Conservation (phyloP, 116 monocot genomes). For the Phalaenopsis hybrid region DNA sequence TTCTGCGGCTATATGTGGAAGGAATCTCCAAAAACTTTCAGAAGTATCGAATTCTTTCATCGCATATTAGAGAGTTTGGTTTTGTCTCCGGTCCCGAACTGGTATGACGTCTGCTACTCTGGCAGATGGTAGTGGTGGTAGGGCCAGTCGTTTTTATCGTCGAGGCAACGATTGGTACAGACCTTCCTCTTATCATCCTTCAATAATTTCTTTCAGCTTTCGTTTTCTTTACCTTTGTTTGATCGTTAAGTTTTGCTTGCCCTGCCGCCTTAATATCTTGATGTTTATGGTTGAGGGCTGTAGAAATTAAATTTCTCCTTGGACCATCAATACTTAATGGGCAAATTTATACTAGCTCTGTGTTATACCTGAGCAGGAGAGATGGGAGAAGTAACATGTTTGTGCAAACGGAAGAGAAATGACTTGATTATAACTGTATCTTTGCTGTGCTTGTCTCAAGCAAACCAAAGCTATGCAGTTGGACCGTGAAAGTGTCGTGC, state of each 20-base stretch:
- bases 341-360: neutral
- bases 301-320: neutral
- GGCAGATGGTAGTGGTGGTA: neutral
- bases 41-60: neutral
- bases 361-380: neutral
- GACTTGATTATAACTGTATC: neutral
- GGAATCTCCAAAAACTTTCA: neutral
- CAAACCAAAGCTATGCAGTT: neutral
- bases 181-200: neutral
- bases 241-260: neutral
- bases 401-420: neutral
- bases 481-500: neutral
- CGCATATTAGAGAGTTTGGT: neutral
- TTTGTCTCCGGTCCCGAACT: neutral
- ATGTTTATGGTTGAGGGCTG: neutral
- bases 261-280: neutral
- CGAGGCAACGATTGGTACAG: neutral
- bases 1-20: slow-evolving; percentile 1
- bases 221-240: neutral
- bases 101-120: neutral
- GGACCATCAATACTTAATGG: neutral
- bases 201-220: neutral
- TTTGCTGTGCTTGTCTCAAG: neutral
- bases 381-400: neutral
- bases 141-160: neutral